Percentiles rank a stretch among this genome's conserved stretches.
phyloP scores from a whole-genome alignment of 169 alveolate genomes.

The Plasmodium blacklocki region DNA sequence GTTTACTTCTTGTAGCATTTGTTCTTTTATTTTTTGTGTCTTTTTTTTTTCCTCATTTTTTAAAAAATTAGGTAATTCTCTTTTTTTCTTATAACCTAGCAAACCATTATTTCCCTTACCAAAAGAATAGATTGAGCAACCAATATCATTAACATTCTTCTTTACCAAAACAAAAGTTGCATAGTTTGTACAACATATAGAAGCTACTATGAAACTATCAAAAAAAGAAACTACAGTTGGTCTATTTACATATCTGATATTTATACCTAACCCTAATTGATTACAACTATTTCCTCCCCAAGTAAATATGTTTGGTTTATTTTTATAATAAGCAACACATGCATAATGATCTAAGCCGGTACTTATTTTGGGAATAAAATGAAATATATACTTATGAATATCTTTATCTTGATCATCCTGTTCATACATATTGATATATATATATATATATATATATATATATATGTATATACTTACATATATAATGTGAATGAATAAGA shows the following conservation, averaged over 20 bases:
- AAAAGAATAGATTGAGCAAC: conserved; percentile 85
- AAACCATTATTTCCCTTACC: conserved; percentile 88
- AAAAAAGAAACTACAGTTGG: conserved; percentile 80
- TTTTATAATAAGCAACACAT: conserved; percentile 72
- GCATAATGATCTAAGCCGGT: conserved; percentile 66
- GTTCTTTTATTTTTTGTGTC: conserved; percentile 12
- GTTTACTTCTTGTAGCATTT: not conserved
- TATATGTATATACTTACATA: not conserved
- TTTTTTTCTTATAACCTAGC: conserved; percentile 80
- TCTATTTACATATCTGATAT: conserved; percentile 51
- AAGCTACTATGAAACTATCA: conserved; percentile 74
- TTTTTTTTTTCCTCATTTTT: not conserved
- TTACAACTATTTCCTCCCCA: conserved; percentile 96
- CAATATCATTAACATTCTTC: conserved; percentile 48
- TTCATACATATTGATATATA: conserved; percentile 9
- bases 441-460: not conserved
- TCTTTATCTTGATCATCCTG: conserved; percentile 12
- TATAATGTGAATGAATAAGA: not conserved
- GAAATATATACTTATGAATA: conserved; percentile 36
- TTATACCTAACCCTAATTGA: conserved; percentile 87
- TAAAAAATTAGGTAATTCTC: conserved; percentile 15
- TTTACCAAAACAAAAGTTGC: conserved; percentile 82
- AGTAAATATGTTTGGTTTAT: conserved; percentile 86
- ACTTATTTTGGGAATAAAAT: conserved; percentile 44
- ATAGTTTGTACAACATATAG: conserved; percentile 81